A percentile compares a stretch with the other conserved stretches of the same genome.
Evolutionary conservation across 768 basidiomycete genomes (phyloP).

Genomic region (Asterophora parasitica): DNA sequence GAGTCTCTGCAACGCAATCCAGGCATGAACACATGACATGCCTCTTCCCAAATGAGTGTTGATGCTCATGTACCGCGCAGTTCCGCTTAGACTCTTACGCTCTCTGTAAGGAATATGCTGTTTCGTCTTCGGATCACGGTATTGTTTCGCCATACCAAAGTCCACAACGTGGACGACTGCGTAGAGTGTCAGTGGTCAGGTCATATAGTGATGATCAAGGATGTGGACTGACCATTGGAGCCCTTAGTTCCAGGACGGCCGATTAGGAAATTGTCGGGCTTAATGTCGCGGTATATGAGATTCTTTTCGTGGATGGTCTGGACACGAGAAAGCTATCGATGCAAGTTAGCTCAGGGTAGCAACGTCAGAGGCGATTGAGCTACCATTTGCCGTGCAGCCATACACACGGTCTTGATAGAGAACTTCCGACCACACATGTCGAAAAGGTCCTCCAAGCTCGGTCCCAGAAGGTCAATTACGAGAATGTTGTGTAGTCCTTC

Average conservation of each 20-base stretch:
- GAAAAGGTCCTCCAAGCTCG: constrained; percentile 95
- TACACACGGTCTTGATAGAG: constrained; percentile 96
- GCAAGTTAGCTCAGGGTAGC: constrained; percentile 8
- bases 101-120: constrained; percentile 99
- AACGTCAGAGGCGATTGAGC: constrained; percentile 17
- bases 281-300: constrained; percentile 98
- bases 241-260: constrained; percentile 91
- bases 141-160: constrained; percentile 99
- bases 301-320: constrained; percentile 99
- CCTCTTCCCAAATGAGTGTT: constrained; percentile 98
- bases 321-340: constrained; percentile 76
- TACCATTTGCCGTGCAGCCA: constrained; percentile 98
- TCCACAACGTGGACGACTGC: constrained; percentile 91
- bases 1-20: neutral
- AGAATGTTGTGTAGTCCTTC: constrained; percentile 98
- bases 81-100: constrained; percentile 94
- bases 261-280: constrained; percentile 98
- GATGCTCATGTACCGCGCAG: constrained; percentile 99
- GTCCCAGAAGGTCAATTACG: constrained; percentile 96
- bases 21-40: constrained; percentile 27
- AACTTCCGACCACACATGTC: constrained; percentile 99
- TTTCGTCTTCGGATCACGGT: constrained; percentile 97
- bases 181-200: constrained; percentile 6
- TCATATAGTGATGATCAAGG: constrained; percentile 4
- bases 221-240: constrained; percentile 58